A percentile compares a stretch with the other conserved stretches of the same genome.
phyloP scores from a whole-genome alignment of 2,329 filamentous ascomycete genomes.

The Harringtonia lauricola region DNA sequence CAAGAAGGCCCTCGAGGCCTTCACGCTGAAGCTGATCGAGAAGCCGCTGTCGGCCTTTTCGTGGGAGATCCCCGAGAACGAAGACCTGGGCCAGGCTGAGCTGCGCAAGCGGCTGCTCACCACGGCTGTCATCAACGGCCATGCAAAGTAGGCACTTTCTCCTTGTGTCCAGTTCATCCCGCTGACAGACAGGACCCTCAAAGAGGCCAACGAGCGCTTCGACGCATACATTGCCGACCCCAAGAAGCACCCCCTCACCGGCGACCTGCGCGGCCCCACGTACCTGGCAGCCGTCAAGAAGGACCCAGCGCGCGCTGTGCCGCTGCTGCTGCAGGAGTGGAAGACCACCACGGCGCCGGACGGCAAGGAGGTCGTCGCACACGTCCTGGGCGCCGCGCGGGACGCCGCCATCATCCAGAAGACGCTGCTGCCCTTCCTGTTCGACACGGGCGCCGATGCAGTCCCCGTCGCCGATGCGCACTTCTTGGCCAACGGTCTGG shows the following conservation, averaged over 20 bases:
- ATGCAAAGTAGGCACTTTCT: constrained; percentile 65
- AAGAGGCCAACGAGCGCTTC: constrained; percentile 71
- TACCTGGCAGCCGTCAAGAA: constrained; percentile 67
- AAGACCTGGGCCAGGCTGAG: constrained; percentile 74
- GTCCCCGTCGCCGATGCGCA: constrained; percentile 84
- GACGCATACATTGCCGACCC: constrained; percentile 62
- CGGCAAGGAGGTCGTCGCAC: constrained; percentile 76
- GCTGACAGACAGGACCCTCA: constrained; percentile 49
- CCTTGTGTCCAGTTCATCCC: too few species aligned
- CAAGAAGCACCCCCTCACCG: constrained; percentile 61
- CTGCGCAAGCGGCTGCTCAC: constrained; percentile 72
- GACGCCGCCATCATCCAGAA: constrained; percentile 54
- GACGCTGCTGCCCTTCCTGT: constrained; percentile 68
- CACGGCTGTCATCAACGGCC: constrained; percentile 63
- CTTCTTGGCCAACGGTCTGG: constrained; percentile 62
- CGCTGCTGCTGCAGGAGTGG: constrained; percentile 77
- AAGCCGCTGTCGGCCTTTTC: constrained; percentile 69
- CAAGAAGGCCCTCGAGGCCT: constrained; percentile 63
- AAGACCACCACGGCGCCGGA: constrained; percentile 74
- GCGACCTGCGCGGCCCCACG: constrained; percentile 68
- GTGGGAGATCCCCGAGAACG: constrained; percentile 69
- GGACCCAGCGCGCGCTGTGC: constrained; percentile 58
- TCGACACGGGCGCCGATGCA: constrained; percentile 46
- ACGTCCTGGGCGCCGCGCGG: constrained; percentile 63
- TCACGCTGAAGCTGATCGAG: constrained; percentile 65